These are phyloP conservation scores for Amaranthus tricolor DNA, from an alignment of 179 eudicot species.

Conservation along the genomic window DNA sequence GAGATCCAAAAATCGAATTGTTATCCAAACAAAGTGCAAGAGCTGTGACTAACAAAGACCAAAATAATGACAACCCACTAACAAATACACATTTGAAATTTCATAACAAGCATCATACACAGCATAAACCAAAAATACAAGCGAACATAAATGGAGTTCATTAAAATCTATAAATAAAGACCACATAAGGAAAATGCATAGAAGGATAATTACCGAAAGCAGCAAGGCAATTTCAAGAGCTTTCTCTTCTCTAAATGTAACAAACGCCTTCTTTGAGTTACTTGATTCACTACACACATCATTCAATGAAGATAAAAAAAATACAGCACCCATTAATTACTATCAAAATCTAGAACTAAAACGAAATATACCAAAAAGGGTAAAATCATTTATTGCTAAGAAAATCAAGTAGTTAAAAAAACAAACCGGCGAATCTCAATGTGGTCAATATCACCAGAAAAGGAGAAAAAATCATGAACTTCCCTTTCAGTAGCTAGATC, in stretches of 20 bases:
- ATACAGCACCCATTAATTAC: slow-evolving; percentile 13
- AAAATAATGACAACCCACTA: background rate
- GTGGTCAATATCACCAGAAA: slow-evolving; percentile 79
- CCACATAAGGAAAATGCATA: background rate
- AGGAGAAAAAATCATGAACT: slow-evolving; percentile 89
- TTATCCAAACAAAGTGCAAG: too few relatives aligned
- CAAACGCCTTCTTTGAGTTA: slow-evolving; percentile 64
- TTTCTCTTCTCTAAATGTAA: slow-evolving; percentile 72
- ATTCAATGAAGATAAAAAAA: slow-evolving; percentile 11
- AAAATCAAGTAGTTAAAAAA: background rate
- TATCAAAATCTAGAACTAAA: background rate
- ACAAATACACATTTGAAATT: background rate
- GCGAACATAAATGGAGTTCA: background rate
- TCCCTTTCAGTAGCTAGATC: slow-evolving; percentile 93
- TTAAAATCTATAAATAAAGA: background rate
- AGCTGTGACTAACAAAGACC: background rate
- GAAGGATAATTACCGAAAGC: slow-evolving; percentile 57
- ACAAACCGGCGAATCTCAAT: slow-evolving; percentile 71
- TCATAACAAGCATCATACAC: background rate
- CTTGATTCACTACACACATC: slow-evolving; percentile 55
- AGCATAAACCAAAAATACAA: background rate
- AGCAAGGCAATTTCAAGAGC: slow-evolving; percentile 92
- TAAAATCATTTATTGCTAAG: background rate
- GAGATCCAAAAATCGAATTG: background rate
- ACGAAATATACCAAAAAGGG: slow-evolving; percentile 6